Conservation (phyloP, 495 filamentous ascomycete species). For the Neurospora sp. region DNA sequence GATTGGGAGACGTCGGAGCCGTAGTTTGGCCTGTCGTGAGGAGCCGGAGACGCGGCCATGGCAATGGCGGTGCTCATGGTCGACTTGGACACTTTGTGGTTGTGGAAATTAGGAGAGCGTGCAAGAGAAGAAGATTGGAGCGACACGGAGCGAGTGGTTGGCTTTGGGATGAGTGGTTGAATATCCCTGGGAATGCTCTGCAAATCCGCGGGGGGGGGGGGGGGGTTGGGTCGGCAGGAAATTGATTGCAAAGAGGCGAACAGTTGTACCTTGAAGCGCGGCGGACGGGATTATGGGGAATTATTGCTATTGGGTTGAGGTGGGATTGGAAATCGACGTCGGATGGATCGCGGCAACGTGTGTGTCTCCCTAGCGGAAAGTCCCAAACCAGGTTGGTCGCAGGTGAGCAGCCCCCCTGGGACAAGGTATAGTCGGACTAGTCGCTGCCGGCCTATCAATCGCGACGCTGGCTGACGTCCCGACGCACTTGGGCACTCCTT, state of each 20-base stretch:
- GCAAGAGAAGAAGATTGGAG: constrained; percentile 4
- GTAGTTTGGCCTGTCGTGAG: constrained; percentile 43
- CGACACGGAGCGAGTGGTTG: background rate
- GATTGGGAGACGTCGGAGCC: constrained; percentile 37
- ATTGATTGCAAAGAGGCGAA: constrained; percentile 5
- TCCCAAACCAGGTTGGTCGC: background rate
- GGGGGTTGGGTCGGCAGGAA: constrained; percentile 9
- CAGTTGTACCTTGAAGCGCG: constrained; percentile 1
- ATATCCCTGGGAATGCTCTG: constrained; percentile 3
- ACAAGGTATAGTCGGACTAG: background rate
- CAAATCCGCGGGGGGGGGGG: constrained; percentile 14
- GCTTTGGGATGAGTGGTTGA: background rate
- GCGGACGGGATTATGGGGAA: background rate
- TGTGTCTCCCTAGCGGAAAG: background rate
- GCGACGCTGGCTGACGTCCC: background rate
- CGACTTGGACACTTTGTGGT: constrained; percentile 9
- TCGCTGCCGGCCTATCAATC: background rate
- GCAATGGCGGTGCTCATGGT: constrained; percentile 51
- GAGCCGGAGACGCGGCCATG: constrained; percentile 50
- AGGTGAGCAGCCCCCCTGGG: background rate
- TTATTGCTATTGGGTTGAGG: background rate
- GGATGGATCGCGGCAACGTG: background rate
- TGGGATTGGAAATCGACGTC: background rate
- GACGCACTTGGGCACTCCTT: background rate
- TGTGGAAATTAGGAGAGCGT: background rate